These are phyloP conservation scores for Mycena chlorophos DNA, from an alignment of 768 basidiomycete genomes.

Conservation along the genomic window DNA sequence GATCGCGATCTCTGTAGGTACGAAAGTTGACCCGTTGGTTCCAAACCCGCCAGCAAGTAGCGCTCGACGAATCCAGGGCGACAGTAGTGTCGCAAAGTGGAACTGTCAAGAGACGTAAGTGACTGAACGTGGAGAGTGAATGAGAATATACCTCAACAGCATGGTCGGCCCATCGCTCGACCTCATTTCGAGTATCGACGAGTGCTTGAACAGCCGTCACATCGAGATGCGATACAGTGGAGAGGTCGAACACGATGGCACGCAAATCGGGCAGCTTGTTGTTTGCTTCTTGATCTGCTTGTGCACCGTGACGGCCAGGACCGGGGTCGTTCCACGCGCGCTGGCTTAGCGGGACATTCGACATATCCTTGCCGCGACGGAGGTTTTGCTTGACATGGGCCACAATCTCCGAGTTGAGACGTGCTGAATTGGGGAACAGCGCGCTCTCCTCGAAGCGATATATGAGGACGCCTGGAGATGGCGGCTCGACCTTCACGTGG, in stretches of 20 bases:
- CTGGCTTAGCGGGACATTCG: conserved; percentile 62
- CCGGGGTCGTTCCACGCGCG: conserved; percentile 96
- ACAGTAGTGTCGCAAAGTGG: conserved; percentile 91
- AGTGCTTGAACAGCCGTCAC: conserved; percentile 90
- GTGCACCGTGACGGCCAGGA: conserved; percentile 49
- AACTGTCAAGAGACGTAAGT: conserved; percentile 51
- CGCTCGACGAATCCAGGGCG: conserved; percentile 91
- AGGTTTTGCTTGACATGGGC: conserved; percentile 79
- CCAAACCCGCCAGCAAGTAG: conserved; percentile 92
- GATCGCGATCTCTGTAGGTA: conserved; percentile 69
- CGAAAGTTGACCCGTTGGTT: conserved; percentile 48
- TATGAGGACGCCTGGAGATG: conserved; percentile 83
- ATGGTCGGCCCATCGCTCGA: conserved; percentile 85
- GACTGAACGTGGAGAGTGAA: background rate
- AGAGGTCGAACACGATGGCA: conserved; percentile 91
- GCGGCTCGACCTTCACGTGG: conserved; percentile 70
- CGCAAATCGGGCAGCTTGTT: conserved; percentile 64
- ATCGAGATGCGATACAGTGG: conserved; percentile 83
- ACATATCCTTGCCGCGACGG: conserved; percentile 73
- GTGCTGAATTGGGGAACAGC: conserved; percentile 77
- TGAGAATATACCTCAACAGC: conserved; percentile 57
- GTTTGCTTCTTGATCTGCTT: conserved; percentile 51
- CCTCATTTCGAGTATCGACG: conserved; percentile 81
- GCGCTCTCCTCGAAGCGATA: conserved; percentile 93
- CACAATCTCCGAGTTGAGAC: conserved; percentile 70